Base-by-base conservation (phyloP, 805 yeast species). In the Candida krabiensis region DNA sequence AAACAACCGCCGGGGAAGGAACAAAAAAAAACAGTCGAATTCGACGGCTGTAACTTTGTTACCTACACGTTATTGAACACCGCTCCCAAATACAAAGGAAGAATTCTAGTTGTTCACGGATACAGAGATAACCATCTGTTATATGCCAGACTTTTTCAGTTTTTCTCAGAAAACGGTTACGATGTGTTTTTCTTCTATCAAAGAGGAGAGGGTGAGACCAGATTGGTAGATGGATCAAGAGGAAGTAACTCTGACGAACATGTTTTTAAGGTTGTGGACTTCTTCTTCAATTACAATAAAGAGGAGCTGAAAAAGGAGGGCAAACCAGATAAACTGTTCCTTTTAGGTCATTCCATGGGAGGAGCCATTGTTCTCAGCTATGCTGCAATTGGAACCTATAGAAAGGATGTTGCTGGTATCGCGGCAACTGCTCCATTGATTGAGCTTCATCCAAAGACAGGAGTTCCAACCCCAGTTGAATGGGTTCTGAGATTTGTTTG, bases 321-420 rank as follows among this genome's bases (percentile, higher is more conserved):
- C 8, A 41, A 43, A 13, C 38, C 48, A 1, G 68, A 66, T 33
- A 73, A 73, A 44, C 49, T 83, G 22, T 71, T 66, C 49, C 52
- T 86, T 31, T 65, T 74, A 52, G 89, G 91, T 1, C 87, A 80
- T 47, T 83, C 89, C 8, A 83, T 86, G 90, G 95, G 95, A 35
- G 91, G 91, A 15, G 90, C 83, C 0, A 77, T 85, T 35, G 66
- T 65, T 0, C 62, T 85, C 40, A 81, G 80, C 57, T 84, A 85
- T 55, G 79, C 76, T 3, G 68, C 77, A 25, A 53, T 56, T 22
- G 90, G 90, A 2, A 72, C 66, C 41, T 61, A 70, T 51, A 67
- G 61, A 30, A 68, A 71, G 19, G 49, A 67, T 14, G 42, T 85
- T 18, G 61, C 65, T 23, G 77, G 77, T 0, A 69, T 75, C 30